Percentiles rank a stretch among this genome's conserved stretches.
phyloP scores from a whole-genome alignment of 768 basidiomycete genomes.

The Psilocybe cubensis region DNA sequence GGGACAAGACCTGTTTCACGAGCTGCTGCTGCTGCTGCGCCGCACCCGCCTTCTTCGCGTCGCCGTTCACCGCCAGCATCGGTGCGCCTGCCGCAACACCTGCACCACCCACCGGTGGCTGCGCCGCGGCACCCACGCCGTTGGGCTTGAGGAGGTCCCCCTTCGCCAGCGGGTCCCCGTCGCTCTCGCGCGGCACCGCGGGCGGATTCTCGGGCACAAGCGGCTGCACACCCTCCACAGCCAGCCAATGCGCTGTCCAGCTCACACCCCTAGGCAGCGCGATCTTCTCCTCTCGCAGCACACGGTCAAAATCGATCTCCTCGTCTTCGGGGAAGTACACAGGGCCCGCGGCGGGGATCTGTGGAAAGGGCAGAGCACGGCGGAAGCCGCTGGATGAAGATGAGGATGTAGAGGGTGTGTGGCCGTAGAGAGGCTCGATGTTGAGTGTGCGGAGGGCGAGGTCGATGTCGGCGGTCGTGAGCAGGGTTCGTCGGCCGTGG shows the following conservation, averaged over 20 bases:
- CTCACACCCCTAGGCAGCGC: conserved; percentile 77
- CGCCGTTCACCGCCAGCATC: conserved; percentile 23
- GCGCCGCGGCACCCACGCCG: too few species aligned
- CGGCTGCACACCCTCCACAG: conserved; percentile 97
- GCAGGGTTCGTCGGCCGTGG: conserved; percentile 87
- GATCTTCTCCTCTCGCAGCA: conserved; percentile 86
- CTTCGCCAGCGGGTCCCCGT: conserved; percentile 29
- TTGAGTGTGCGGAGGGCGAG: conserved; percentile 92
- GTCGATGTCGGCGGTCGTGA: conserved; percentile 91
- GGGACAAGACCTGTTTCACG: conserved; percentile 90
- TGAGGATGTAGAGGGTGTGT: conserved; percentile 67
- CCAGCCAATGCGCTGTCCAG: conserved; percentile 97
- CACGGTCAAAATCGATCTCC: conserved; percentile 94
- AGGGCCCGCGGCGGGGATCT: conserved; percentile 57
- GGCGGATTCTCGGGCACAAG: conserved; percentile 96
- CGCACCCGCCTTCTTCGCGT: conserved; percentile 35
- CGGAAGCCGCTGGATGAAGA: conserved; percentile 69
- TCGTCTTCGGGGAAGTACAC: conserved; percentile 97
- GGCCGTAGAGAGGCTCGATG: conserved; percentile 95
- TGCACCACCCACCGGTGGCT: too few species aligned
- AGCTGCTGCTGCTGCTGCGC: conserved; percentile 57
- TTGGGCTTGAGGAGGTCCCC: conserved; percentile 31
- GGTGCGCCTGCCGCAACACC: conserved; percentile 25
- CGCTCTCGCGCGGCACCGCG: conserved; percentile 64
- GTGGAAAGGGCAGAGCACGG: conserved; percentile 56